Percentiles rank a stretch among this genome's conserved stretches.
phyloP scores from a whole-genome alignment of 768 basidiomycete genomes.

The Hebeloma cylindrosporum region DNA sequence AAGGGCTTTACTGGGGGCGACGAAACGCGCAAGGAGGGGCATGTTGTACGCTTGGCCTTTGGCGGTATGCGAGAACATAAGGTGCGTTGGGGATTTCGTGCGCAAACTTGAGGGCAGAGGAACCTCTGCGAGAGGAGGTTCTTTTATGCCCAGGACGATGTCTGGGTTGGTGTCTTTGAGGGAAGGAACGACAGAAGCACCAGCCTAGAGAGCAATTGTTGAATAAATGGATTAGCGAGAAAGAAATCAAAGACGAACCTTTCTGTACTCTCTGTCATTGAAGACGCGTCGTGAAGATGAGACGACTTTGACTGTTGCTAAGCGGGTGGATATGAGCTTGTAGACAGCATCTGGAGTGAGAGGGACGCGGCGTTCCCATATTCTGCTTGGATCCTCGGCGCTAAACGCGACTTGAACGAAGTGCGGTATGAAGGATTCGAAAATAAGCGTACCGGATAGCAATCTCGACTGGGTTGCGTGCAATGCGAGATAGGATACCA shows the following conservation, averaged over 20 bases:
- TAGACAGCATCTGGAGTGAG: constrained; percentile 76
- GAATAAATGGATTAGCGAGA: not conserved
- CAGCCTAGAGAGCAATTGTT: constrained; percentile 53
- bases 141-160: constrained; percentile 87
- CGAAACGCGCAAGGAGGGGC: constrained; percentile 67
- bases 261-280: constrained; percentile 55
- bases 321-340: constrained; percentile 52
- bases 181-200: constrained; percentile 62
- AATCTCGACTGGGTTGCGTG: constrained; percentile 8
- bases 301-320: constrained; percentile 71
- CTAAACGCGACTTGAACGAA: constrained; percentile 32
- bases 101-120: constrained; percentile 34
- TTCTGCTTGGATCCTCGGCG: constrained; percentile 74
- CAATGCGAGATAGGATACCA: not conserved
- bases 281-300: constrained; percentile 78
- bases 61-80: constrained; percentile 92
- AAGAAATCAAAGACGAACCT: constrained; percentile 44
- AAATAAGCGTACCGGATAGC: constrained; percentile 14
- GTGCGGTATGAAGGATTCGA: not conserved
- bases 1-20: constrained; percentile 29
- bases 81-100: constrained; percentile 48
- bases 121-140: constrained; percentile 69
- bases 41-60: constrained; percentile 90
- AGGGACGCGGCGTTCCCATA: constrained; percentile 88
- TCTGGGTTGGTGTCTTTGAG: constrained; percentile 59